Base-by-base conservation (phyloP, 306 rosid genomes). In the Luffa aegyptiaca region DNA sequence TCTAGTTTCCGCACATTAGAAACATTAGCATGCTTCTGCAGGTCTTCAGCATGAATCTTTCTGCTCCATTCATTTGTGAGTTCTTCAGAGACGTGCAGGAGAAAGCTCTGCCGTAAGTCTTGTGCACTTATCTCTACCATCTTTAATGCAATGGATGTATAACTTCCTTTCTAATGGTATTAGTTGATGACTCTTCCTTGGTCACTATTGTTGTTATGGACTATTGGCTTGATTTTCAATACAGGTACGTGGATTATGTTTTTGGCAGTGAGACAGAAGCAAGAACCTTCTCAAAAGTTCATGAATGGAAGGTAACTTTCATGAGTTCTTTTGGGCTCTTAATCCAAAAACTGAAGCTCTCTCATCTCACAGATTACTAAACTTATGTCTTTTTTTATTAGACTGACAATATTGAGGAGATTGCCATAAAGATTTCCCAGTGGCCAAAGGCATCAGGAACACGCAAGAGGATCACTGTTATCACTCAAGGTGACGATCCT, bases 41-140 rank as follows among this genome's bases (percentile, higher is more conserved):
- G 99, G 81, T 88, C 82, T 95, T 95, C 92, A 68, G n/a, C 18
- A 91, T 93, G 98, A 95, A 95, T 88, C 98, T 95, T 80, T 92
- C 98, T 80, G 97, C 98, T 44, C 96, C 98, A 66, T 95, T 92
- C 83, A 95, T 95, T 81, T 93, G 97, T 55, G 97, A 95, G 87
- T 92, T 91, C 88, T 95, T 95, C 89, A 95, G 84, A 83, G 99
- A 93, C 81, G 92, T 39, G 55, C 99, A 86, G 79, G 93, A 88
- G 79, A 90, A 91, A 81, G 93, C 69, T 80, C 69, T 95, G 48
- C 92, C 92, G 97, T 95, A 89, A 86, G 90, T 81, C 39, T 21
- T 77, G 36, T 77, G 56, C 56, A 1, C 56, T 3, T 20, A n/a
- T 6, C 63, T 57, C 33, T 57, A 20, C 26, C 17, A 51, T 52